Evolutionary conservation across 345 rosid species (phyloP), one percentile per base, ranked within the genome.

Genomic region (Microthlaspi erraticum): DNA sequence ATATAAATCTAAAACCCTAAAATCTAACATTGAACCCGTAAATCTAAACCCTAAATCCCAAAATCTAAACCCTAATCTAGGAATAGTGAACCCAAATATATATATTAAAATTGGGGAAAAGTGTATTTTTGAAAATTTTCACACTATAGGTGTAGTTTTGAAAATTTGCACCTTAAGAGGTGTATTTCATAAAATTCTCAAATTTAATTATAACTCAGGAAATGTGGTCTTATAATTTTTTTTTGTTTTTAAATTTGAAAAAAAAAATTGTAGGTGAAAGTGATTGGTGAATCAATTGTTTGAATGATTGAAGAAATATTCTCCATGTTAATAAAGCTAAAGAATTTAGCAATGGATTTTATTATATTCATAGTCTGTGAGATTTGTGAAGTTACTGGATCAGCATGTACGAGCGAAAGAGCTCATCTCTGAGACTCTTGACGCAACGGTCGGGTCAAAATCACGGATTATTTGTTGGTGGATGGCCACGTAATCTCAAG

Each of bases 401-500:
- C 41, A 55, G 50, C 37, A 20, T 20, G 54, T 71, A 53, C 60
- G 17, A 7, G 46, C 32, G 3, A 55, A 18, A 19, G 43, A 59
- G 32, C 20, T 66, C 54, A 29, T 20, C n/a, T 18, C 16, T 54
- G 29, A 26, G 29, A 26, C 29, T 26, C 29, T 26, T 26, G 61
- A 73, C 77, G 72, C 66, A 73, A 49, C 45, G 67, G 77, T 65
- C 72, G 31, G 60, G 78, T 74, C 78, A 74, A 74, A 52, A 51
- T 74, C 78, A 74, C 67, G 66, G 7, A 74, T 66, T 66, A 50
- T 66, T 2, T 50, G 78, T 36, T 58, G 18, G 72, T 66, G 19
- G 19, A 31, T 41, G 39, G 36, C 61, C 67, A 74, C 66, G 77
- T 73, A n/a, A 58, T 66, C 66, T 50, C 8, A 14, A 58, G 38